These are phyloP conservation scores for Knoxia roxburghii DNA, from an alignment of 257 asterid genomes.

Conservation along the genomic window DNA sequence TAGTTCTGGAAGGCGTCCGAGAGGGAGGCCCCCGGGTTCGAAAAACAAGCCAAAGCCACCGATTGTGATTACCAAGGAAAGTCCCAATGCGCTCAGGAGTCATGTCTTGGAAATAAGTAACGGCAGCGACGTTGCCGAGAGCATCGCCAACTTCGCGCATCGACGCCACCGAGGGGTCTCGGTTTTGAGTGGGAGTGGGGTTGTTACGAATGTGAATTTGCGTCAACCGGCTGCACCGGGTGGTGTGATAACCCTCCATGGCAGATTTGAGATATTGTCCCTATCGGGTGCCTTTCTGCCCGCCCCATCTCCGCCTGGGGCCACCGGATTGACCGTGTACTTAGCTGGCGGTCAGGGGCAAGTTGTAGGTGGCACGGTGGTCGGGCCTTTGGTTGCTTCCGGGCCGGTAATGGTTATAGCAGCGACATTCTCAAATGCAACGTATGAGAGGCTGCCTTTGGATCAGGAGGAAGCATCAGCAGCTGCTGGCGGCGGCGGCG, in stretches of 20 bases:
- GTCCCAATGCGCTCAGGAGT: slow-evolving; percentile 71
- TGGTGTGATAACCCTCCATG: slow-evolving; percentile 51
- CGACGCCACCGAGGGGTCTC: slow-evolving; percentile 70
- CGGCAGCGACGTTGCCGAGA: slow-evolving; percentile 52
- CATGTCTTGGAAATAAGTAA: slow-evolving; percentile 59
- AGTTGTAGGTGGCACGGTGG: slow-evolving; percentile 71
- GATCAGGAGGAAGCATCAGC: slow-evolving; percentile 33
- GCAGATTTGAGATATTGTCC: slow-evolving; percentile 64
- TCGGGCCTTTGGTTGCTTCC: slow-evolving; percentile 50
- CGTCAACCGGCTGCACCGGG: slow-evolving; percentile 57
- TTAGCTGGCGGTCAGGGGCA: slow-evolving; percentile 81
- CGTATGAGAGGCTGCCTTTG: slow-evolving; percentile 65
- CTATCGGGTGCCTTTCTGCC: slow-evolving; percentile 73
- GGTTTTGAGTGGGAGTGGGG: slow-evolving; percentile 63
- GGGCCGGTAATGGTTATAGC: slow-evolving; percentile 87
- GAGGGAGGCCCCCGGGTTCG: slow-evolving; percentile 75
- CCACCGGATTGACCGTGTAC: slow-evolving; percentile 58
- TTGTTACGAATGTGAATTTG: slow-evolving; percentile 48
- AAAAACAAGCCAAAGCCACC: slow-evolving; percentile 72
- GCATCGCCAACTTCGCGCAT: slow-evolving; percentile 50
- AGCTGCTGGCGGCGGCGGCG: not conserved
- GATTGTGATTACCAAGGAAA: slow-evolving; percentile 55
- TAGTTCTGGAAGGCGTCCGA: slow-evolving; percentile 46
- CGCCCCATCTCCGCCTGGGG: slow-evolving; percentile 52
- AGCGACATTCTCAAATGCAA: slow-evolving; percentile 61